Conservation (phyloP, 176 grass and related monocot genomes). For the Puccinellia tenuiflora region DNA sequence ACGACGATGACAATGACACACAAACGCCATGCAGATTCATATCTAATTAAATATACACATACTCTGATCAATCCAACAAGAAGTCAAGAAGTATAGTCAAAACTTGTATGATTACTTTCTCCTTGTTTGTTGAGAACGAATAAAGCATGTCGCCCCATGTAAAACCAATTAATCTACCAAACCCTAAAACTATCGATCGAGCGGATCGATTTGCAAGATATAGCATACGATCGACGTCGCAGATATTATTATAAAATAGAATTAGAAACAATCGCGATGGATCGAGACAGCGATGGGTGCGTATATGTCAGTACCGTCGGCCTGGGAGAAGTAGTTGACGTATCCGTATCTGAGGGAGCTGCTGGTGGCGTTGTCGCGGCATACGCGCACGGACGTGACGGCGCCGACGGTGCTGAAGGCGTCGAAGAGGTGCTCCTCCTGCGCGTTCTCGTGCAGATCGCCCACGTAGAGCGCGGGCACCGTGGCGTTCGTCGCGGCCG, state of each 20-base stretch:
- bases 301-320: slow-evolving; percentile 49
- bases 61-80: too few relatives aligned
- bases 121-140: too few relatives aligned
- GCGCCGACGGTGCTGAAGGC: slow-evolving; percentile 47
- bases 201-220: background rate
- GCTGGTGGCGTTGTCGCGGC: slow-evolving; percentile 47
- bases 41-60: too few relatives aligned
- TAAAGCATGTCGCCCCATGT: background rate
- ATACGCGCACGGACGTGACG: slow-evolving; percentile 57
- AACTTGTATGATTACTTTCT: background rate
- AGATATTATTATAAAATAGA: too few relatives aligned
- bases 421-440: slow-evolving; percentile 39
- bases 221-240: background rate
- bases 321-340: slow-evolving; percentile 49
- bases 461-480: slow-evolving; percentile 63
- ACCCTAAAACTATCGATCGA: background rate
- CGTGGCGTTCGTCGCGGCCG: background rate
- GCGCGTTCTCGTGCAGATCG: slow-evolving; percentile 44
- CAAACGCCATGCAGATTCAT: too few relatives aligned
- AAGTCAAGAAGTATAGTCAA: background rate
- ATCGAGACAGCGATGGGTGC: background rate
- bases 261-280: background rate
- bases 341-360: slow-evolving; percentile 59
- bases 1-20: too few relatives aligned
- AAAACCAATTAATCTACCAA: background rate